Conservation (phyloP, 2,329 filamentous ascomycete genomes). For the Fonsecaea erecta region DNA sequence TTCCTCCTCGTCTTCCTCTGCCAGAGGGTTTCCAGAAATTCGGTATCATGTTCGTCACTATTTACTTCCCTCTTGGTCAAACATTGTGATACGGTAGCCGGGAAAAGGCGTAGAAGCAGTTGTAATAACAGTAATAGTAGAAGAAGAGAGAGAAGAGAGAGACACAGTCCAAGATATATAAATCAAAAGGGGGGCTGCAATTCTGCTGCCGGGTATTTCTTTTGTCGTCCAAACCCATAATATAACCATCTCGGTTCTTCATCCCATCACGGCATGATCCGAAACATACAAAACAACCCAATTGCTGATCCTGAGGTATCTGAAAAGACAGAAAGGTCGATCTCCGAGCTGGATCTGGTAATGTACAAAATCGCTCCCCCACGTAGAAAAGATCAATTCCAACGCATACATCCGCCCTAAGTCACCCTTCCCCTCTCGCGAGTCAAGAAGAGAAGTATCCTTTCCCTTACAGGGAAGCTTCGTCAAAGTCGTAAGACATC, state of each 20-base stretch:
- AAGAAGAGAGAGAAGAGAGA: no score
- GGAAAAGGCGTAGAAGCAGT: no score
- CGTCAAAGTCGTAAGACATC: slow-evolving; percentile 2
- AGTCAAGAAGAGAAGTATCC: not conserved
- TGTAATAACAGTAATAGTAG: no score
- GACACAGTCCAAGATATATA: not conserved
- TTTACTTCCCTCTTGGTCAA: no score
- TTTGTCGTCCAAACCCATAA: not conserved
- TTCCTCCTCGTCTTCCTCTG: no score
- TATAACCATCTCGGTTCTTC: not conserved
- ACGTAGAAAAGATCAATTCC: not conserved
- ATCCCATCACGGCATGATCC: not conserved
- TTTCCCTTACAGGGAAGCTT: not conserved
- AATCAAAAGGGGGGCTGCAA: not conserved
- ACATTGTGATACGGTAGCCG: no score
- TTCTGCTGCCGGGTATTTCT: not conserved
- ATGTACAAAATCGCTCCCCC: not conserved
- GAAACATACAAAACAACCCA: not conserved
- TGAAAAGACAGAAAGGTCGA: not conserved
- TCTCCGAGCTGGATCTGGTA: not conserved
- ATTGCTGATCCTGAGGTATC: not conserved
- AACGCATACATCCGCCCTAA: not conserved
- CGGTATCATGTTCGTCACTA: no score
- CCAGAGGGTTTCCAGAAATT: no score
- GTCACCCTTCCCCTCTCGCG: not conserved